Base-by-base conservation (phyloP, 2,329 filamentous ascomycete species). In the Orbilia ellipsospora region DNA sequence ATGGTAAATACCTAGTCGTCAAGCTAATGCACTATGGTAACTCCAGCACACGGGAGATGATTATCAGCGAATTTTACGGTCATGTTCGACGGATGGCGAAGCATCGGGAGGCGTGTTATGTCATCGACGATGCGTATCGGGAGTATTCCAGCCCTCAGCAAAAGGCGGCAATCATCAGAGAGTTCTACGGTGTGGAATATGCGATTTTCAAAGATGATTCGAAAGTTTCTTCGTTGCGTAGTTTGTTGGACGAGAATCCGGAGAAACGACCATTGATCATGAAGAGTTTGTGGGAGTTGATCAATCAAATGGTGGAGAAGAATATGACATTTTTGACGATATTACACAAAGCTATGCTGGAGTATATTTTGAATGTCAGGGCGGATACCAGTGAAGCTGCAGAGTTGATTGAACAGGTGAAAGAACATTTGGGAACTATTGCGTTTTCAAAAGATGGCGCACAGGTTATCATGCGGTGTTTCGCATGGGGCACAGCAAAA, bases 151-250 rank as follows among this genome's bases (percentile, higher is more conserved):
- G 91, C 20, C 89, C 90, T 80, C 87, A 92, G 79, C 95, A 99
- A 82, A 97, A 94, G 84, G 90, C 91, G 40, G 88, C 88, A 56
- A 86, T 99, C 74, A 86, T 99, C 73, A 88, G 94, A 63, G 95
- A 99, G 83, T 99, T 95, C 93, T 99, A 97, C 82, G 95, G 95
- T 1, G 88, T 94, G 0, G 95, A 98, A 81, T 99, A 96, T 81
- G 88, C 92, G 13, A 87, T 98, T 51, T 92, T 94, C 81, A 90
- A 90, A 79, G 86, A 87, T 45, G 83, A 84, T 4, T 84, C 86
- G 63, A 85, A 68, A 18, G 64, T 69, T 42, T 86, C 89, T 2
- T 92, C 96, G 56, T 86, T 99, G 23, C 86, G 88, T 45, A 83
- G 87, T 77, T 95, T 99, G 62, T 83, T 99, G 44, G 87, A 89